These are phyloP conservation scores for Mimosa pudica DNA, from an alignment of 306 rosid species.

Conservation along the genomic window DNA sequence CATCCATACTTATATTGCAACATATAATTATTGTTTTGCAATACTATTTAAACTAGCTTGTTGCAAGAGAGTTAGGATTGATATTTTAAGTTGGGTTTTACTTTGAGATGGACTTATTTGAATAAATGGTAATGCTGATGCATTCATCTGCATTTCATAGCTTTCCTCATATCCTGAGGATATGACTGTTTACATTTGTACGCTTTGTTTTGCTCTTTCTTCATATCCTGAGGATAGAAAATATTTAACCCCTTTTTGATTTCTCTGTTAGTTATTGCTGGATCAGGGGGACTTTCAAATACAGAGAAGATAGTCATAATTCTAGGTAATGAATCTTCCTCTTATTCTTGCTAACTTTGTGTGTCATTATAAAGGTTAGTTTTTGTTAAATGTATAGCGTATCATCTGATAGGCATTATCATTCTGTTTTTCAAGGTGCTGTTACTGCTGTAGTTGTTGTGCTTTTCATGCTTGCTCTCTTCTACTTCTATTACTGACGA, in stretches of 20 bases:
- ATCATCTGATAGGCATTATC: slow-evolving; percentile 9
- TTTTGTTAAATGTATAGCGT: not conserved
- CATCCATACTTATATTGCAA: slow-evolving; percentile 20
- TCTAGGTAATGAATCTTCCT: slow-evolving; percentile 49
- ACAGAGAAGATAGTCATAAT: not conserved
- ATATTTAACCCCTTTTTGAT: not conserved
- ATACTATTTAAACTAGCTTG: slow-evolving; percentile 34
- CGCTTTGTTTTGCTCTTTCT: not conserved
- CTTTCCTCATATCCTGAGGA: too few relatives aligned
- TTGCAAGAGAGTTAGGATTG: slow-evolving; percentile 47
- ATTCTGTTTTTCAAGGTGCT: slow-evolving; percentile 37
- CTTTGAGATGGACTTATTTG: too few relatives aligned
- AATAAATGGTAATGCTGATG: too few relatives aligned
- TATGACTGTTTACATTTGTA: not conserved
- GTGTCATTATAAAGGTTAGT: not conserved
- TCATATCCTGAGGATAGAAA: too few relatives aligned
- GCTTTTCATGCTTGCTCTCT: not conserved
- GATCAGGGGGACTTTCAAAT: not conserved
- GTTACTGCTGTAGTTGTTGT: not conserved
- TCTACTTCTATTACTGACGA: slow-evolving; percentile 25
- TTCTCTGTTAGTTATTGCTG: slow-evolving; percentile 39
- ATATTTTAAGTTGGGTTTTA: slow-evolving; percentile 40
- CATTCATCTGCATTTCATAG: too few relatives aligned
- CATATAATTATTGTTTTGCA: slow-evolving; percentile 33
- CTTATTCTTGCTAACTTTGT: not conserved